Base-by-base conservation (phyloP, 306 rosid genomes). In the Ceratonia siliqua region DNA sequence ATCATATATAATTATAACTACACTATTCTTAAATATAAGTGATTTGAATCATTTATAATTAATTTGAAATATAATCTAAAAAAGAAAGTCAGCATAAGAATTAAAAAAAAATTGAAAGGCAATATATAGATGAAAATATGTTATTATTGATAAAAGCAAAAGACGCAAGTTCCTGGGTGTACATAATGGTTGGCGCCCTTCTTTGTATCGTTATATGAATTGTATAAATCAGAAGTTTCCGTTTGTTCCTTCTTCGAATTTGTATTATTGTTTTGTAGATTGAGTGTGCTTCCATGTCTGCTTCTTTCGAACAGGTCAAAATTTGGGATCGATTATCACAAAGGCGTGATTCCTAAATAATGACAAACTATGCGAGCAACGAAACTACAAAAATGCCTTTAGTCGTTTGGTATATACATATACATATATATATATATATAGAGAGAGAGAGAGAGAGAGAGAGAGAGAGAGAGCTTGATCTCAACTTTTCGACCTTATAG, bases 371-470 rank as follows among this genome's bases (percentile, higher is more conserved):
- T 70, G 49, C 15, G 10, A 58, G 79, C 88, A 78, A 81, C 38
- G 76, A 70, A 78, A 57, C 88, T 84, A 78, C 88, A 84, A 78
- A 81, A 62, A n/a, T 80, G 85, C 78, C 79, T 78, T 73, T 84
- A 69, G 56, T 46, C 18, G 43, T 52, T 75, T 61, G 39, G 45
- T 79, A 74, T 52, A 8, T 11, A 18, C 38, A 42, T 10, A 17
- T 18, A 35, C n/a, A n/a, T n/a, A n/a, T n/a, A n/a, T n/a, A 8
- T 11, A 18, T 49, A 42, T 10, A 17, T 18, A 35, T 10, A 62
- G 18, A 14, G 17, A 33, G 24, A 33, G 5, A 17, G 3, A 59
- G 13, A 6, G 3, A 15, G 41, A 7, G 65, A n/a, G 42, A 62
- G 28, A 18, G n/a, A n/a, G 8, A 4, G 14, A 55, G 48, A 62